Conservation (phyloP, 163 green algal species). For the Volvox carteri region DNA sequence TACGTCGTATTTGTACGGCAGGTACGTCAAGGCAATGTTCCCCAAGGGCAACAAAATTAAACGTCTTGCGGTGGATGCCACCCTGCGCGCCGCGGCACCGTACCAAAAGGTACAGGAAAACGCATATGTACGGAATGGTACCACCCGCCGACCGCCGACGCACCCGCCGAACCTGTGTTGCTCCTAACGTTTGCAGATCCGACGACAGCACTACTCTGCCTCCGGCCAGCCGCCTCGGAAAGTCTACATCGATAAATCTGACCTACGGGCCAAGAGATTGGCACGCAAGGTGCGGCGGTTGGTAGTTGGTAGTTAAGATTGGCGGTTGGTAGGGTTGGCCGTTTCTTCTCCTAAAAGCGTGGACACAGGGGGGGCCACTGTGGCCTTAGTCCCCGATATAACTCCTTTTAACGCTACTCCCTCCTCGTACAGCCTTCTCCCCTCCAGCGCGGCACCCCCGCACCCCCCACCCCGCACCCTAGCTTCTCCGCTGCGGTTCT, state of each 20-base stretch:
- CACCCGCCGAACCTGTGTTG: neutral
- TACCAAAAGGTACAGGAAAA: constrained; percentile 89
- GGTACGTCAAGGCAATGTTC: constrained; percentile 99
- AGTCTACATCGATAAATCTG: constrained; percentile 97
- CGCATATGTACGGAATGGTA: no score
- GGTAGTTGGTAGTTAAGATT: no score
- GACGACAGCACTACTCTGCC: constrained; percentile 66
- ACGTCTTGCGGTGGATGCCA: constrained; percentile 98
- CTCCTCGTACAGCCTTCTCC: no score
- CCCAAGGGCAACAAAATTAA: constrained; percentile 89
- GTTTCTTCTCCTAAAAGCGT: no score
- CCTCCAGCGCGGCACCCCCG: no score
- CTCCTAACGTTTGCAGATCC: constrained; percentile 56
- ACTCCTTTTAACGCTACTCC: no score
- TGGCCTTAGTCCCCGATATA: no score
- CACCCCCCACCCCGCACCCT: no score
- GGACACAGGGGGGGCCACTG: no score
- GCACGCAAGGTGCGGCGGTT: constrained; percentile 93
- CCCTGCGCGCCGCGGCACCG: constrained; percentile 94
- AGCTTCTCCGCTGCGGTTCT: no score
- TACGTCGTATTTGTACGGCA: neutral
- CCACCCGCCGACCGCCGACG: no score
- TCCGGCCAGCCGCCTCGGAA: constrained; percentile 71
- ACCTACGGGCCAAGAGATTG: constrained; percentile 96
- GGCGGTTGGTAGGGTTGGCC: no score